Base-by-base conservation (phyloP, 116 monocot species). In the Iris pallida region DNA sequence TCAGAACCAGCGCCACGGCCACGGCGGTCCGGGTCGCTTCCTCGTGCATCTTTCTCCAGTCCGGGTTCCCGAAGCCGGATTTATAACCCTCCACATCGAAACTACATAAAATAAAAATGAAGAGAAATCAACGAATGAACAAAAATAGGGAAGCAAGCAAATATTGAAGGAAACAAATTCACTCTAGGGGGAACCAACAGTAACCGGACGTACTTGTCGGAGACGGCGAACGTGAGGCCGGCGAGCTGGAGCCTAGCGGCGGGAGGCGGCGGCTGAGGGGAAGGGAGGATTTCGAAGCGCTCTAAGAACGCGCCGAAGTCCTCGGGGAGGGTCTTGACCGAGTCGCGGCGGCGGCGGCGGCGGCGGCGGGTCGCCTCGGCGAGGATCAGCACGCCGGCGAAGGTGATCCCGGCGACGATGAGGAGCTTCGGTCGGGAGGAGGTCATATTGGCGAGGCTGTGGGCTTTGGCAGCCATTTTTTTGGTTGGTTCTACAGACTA, bases 251-350 rank as follows among this genome's bases (percentile, higher is more conserved):
- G 89, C 30, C 77, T 84, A 11, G 92, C 82, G 30, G 96, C 92
- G 4, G 92, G 96, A 6, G 92, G 92, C 7, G 87, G 87, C 7
- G 87, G 92, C 70, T 97, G 97, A 9, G 92, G 97, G 9, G 76
- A 57, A 5, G 87, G 89, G 4, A 56, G 56, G 14, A 97, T 70
- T 71, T 90, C 87, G 66, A 97, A 85, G 0, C 92, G 89, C 62
- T 97, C 92, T 12, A 92, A n/a, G 59, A 97, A 97, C 13, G 97
- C 97, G 8, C 92, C 97, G 59, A 80, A 87, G 57, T 85, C 78
- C 40, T 76, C 68, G 12, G 62, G 45, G 5, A 42, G 5, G 7
- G 10, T 14, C n/a, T 53, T 62, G 13, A 5, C 63, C 41, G 40
- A 63, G 5, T 41, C 40, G 15, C 14, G 42, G 47, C 66, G 53